Evolutionary conservation across 129 eudicot species (phyloP), one percentile per base, ranked within the genome.

Genomic region (Flaveria bidentis): DNA sequence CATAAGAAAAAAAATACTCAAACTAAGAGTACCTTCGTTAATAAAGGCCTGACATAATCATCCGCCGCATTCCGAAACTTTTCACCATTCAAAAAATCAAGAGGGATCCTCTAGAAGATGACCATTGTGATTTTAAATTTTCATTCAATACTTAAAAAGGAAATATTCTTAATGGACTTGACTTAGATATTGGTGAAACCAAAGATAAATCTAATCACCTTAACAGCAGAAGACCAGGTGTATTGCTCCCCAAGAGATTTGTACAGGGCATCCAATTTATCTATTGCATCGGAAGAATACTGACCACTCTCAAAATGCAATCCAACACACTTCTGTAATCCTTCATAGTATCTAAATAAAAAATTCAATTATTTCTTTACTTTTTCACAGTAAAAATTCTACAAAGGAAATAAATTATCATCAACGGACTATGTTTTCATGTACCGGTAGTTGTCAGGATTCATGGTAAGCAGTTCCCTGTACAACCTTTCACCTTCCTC

Each of bases 201-300:
- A 66, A 25, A 66, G 36, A 72, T 63, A 63, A 13, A 28, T 33
- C 69, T 63, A 20, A 46, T 55, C 82, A 93, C 99, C 96, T 95
- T 95, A 80, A 92, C 99, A 76, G 99, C 97, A 69, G 99, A 95
- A 70, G 99, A 95, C 90, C 92, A 85, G 57, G 79, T 91, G 80
- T 89, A 89, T 62, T 95, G 94, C 88, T 83, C 81, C 78, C 78
- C 87, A 53, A 95, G 93, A 47, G 97, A 89, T 80, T 77, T 76
- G 81, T 95, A 95, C 78, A 95, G 76, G 58, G 87, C 87, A 76
- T 91, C 96, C 84, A 95, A 76, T 67, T 81, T 85, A 63, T 85
- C 88, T 75, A 86, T 85, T 80, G 91, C 89, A 70, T 89, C 86
- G 20, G 91, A 74, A 18, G 97, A 86, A 85, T 89, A 91, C 49